A percentile compares a stretch with the other conserved stretches of the same genome.
Evolutionary conservation across 2,329 filamentous ascomycete genomes (phyloP).

Genomic region (Triangularia setosa): DNA sequence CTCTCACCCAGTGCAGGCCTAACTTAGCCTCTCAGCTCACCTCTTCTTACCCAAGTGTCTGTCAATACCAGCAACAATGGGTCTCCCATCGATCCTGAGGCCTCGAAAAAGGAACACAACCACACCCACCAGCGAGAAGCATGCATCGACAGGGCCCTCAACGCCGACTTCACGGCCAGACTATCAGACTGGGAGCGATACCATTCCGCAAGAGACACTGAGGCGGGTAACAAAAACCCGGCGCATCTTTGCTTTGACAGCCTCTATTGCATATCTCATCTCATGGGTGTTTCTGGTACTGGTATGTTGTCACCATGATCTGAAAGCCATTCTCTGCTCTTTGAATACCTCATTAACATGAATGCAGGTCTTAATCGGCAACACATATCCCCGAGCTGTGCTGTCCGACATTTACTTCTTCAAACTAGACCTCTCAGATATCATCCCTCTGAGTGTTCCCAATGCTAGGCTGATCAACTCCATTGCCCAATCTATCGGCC

Average conservation of each 20-base stretch:
- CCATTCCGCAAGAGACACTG: slow-evolving; percentile 13
- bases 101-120: slow-evolving; percentile 15
- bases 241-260: slow-evolving; percentile 58
- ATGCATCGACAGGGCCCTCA: slow-evolving; percentile 4
- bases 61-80: slow-evolving; percentile 13
- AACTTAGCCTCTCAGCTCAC: not conserved
- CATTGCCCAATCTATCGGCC: slow-evolving; percentile 77
- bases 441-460: slow-evolving; percentile 69
- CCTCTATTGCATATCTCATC: slow-evolving; percentile 67
- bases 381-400: slow-evolving; percentile 58
- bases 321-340: slow-evolving; percentile 69
- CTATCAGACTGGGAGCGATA: not conserved
- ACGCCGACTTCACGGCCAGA: slow-evolving; percentile 3
- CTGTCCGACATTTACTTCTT: slow-evolving; percentile 77
- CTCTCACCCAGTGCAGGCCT: not conserved
- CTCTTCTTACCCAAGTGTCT: not conserved
- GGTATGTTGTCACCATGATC: not conserved
- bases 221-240: slow-evolving; percentile 48
- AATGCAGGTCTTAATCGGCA: slow-evolving; percentile 64
- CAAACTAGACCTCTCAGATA: slow-evolving; percentile 74
- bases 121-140: slow-evolving; percentile 5
- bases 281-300: slow-evolving; percentile 35
- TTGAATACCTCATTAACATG: slow-evolving; percentile 38
- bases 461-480: slow-evolving; percentile 77
- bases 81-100: slow-evolving; percentile 21